These are phyloP conservation scores for Globisporangium canariense DNA, from an alignment of 352 stramenopile genomes.

Conservation along the genomic window DNA sequence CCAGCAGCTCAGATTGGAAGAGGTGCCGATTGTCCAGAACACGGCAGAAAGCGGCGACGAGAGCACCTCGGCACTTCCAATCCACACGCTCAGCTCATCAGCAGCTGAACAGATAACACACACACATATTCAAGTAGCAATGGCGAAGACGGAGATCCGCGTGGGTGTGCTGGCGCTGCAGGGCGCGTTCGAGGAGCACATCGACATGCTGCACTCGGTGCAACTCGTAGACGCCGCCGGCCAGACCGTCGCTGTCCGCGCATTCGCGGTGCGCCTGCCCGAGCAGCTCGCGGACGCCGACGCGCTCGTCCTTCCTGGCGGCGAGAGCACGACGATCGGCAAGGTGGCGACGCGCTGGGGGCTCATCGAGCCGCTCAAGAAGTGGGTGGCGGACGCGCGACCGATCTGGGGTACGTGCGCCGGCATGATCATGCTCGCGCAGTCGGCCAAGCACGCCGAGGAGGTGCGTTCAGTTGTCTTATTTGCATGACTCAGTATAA, in stretches of 20 bases:
- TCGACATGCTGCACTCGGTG: slow-evolving; percentile 74
- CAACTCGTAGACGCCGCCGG: slow-evolving; percentile 18
- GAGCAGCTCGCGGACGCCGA: slow-evolving; percentile 82
- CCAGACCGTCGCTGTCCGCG: slow-evolving; percentile 33
- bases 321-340: slow-evolving; percentile 95
- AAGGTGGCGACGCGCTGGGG: slow-evolving; percentile 86
- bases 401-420: slow-evolving; percentile 97
- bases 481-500: no score
- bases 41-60: background rate
- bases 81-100: background rate
- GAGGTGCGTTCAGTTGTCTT: slow-evolving; percentile 39
- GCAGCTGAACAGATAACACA: background rate
- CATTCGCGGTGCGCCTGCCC: slow-evolving; percentile 77
- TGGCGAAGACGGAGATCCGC: slow-evolving; percentile 26
- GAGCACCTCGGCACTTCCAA: background rate
- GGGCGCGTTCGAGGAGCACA: slow-evolving; percentile 91
- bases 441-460: slow-evolving; percentile 78
- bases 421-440: slow-evolving; percentile 95
- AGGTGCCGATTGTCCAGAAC: background rate
- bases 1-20: slow-evolving; percentile 9
- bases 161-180: slow-evolving; percentile 89
- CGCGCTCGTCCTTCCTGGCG: slow-evolving; percentile 93
- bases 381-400: slow-evolving; percentile 63
- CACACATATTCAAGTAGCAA: background rate
- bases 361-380: slow-evolving; percentile 69